Conservation (phyloP, 805 yeast species). For the Hanseniaspora occidentalis region DNA sequence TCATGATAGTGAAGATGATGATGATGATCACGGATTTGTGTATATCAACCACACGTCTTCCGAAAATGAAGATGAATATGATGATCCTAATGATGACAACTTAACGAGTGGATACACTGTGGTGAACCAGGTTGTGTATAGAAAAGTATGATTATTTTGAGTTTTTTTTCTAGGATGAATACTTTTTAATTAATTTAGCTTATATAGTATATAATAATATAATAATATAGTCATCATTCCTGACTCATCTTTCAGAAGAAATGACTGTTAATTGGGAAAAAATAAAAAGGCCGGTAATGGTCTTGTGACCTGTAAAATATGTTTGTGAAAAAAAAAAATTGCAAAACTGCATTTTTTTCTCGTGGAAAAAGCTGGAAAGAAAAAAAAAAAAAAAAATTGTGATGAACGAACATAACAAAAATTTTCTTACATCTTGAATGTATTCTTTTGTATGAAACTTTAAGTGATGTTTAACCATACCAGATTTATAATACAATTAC, state of each 20-base stretch:
- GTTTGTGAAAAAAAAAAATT: too few relatives aligned
- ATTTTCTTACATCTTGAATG: too few relatives aligned
- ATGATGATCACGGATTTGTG: neutral
- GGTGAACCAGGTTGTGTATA: neutral
- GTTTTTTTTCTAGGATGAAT: neutral
- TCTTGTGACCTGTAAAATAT: too few relatives aligned
- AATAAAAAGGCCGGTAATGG: too few relatives aligned
- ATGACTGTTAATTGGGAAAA: too few relatives aligned
- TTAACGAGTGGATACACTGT: neutral
- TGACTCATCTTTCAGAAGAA: too few relatives aligned
- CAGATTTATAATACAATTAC: too few relatives aligned
- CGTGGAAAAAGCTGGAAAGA: neutral
- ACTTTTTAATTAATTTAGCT: too few relatives aligned
- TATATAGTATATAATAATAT: too few relatives aligned
- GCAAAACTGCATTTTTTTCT: neutral
- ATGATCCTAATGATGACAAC: neutral
- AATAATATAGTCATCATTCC: too few relatives aligned
- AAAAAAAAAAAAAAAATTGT: neutral
- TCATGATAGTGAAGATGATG: neutral
- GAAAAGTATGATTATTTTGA: neutral
- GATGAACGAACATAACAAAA: neutral
- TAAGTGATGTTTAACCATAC: too few relatives aligned
- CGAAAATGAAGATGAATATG: neutral
- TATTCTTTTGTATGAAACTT: too few relatives aligned
- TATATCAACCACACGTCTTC: neutral